Base-by-base conservation (phyloP, 2,329 filamentous ascomycete species). In the Orbilia brochopaga region DNA sequence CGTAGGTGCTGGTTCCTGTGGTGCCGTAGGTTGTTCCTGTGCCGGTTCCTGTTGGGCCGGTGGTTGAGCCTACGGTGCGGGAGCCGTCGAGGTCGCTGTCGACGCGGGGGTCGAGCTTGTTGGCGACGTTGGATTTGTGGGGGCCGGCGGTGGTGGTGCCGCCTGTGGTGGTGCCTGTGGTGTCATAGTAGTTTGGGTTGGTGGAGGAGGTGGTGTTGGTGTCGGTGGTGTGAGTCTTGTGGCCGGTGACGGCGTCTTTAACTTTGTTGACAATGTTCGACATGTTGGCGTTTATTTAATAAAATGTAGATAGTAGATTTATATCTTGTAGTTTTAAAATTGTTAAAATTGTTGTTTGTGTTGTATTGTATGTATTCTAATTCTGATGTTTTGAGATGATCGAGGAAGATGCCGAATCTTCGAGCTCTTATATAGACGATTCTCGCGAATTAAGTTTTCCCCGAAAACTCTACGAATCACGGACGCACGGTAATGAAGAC, bases 81-180 rank as follows among this genome's bases (percentile, higher is more conserved):
- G 78, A 78, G 51, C 79, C 78, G 70, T 83, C 82, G 10, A 82
- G 78, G 75, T 85, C 82, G 46, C 81, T 83, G 76, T 85, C 83
- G 50, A 85, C 79, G n/a, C 83, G 79, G 21, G 83, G 83, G 74
- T 86, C 84, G 5, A 78, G 75, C 37, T 83, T 82, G 77, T 85
- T 86, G 40, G 56, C 65, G 15, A 63, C 10, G 23, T 69, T 73
- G 7, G 74, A 72, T 23, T 55, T 30, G 35, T 75, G 75, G 6
- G 75, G 76, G 13, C 75, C 73, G 17, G 74, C 69, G 44, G 75
- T 74, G 21, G 69, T 74, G 51, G 46, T n/a, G n/a, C n/a, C n/a
- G n/a, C n/a, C n/a, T n/a, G n/a, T n/a, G n/a, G n/a, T n/a, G n/a
- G n/a, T 32, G 27, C 27, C 27, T 3, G 27, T 32, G 4, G 27